Evolutionary conservation across 202 grass and related monocot species (phyloP), one percentile per base, ranked within the genome.

Genomic region (Saccharum hybrid): DNA sequence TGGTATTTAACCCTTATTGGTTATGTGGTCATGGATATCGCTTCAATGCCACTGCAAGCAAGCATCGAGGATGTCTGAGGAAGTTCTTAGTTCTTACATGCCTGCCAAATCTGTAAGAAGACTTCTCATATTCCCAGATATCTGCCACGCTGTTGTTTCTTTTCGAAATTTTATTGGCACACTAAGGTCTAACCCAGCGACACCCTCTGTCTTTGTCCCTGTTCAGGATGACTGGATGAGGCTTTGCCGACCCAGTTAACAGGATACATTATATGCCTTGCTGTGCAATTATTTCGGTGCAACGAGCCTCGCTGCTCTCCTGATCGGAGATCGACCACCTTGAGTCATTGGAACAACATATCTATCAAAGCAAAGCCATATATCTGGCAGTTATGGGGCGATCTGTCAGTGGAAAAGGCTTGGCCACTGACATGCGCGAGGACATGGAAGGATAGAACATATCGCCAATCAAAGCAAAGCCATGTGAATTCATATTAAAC

Each of bases 181-280:
- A 65, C n/a, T 22, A 21, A 45, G 22, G 23, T 10, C 16, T 81
- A 57, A 75, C 42, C 16, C 34, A 6, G 41, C 9, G 33, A 18
- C 4, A 10, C 18, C 22, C 42, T 7, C 12, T 15, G 52, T 22
- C 45, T 52, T 19, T 7, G n/a, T 54, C 19, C 18, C 4, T 45
- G 14, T 71, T 77, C 82, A 89, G 82, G 71, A 81, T 10, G 77
- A 36, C 82, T 81, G 82, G 71, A 81, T 14, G 76, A 45, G 46
- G 22, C 83, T 21, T n/a, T 6, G 7, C 54, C 21, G 9, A 23
- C 57, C 7, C 40, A 39, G 28, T 42, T 54, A 71, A 60, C 23
- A 30, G 30, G 79, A 72, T 70, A 14, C 21, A 31, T 82, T 13
- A 6, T 30, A 18, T 41, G 12, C 66, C 10, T 70, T 30, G 5